Percentiles rank a stretch among this genome's conserved stretches.
These are phyloP conservation scores for Asterionellopsis glacialis DNA, from an alignment of 108 stramenopile species.

Conservation along the genomic window DNA sequence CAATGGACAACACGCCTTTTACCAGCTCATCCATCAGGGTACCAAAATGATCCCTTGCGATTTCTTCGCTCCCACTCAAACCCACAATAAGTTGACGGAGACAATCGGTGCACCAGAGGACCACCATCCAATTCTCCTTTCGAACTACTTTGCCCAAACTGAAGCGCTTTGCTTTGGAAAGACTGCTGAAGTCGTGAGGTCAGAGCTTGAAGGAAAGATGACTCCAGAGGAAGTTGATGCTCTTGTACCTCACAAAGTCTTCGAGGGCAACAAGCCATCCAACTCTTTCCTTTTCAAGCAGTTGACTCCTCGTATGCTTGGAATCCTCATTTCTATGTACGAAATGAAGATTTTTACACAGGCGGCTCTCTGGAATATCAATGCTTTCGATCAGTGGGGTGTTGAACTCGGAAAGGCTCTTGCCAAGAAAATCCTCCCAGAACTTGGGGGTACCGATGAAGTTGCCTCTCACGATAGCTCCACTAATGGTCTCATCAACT, in stretches of 20 bases:
- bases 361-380: conserved; percentile 97
- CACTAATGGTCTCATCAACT: conserved; percentile 83
- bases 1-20: conserved; percentile 98
- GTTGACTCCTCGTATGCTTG: conserved; percentile 79
- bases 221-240: conserved; percentile 79
- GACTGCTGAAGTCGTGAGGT: conserved; percentile 43
- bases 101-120: conserved; percentile 66
- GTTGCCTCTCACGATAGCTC: conserved; percentile 74
- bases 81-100: conserved; percentile 63
- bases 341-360: conserved; percentile 98
- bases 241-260: conserved; percentile 89
- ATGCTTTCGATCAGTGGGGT: conserved; percentile 97
- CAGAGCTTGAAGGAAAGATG: conserved; percentile 56
- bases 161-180: conserved; percentile 95
- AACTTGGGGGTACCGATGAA: conserved; percentile 36
- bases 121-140: conserved; percentile 98
- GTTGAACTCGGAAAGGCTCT: conserved; percentile 96
- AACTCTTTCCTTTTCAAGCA: conserved; percentile 84
- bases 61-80: conserved; percentile 90
- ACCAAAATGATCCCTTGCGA: conserved; percentile 92
- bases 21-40: conserved; percentile 99
- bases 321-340: conserved; percentile 94
- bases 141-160: conserved; percentile 99
- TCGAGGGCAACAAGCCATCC: conserved; percentile 97
- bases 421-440: conserved; percentile 83